phyloP scores from a whole-genome alignment of 2,329 filamentous ascomycete species.

The Talaromyces sp. region DNA sequence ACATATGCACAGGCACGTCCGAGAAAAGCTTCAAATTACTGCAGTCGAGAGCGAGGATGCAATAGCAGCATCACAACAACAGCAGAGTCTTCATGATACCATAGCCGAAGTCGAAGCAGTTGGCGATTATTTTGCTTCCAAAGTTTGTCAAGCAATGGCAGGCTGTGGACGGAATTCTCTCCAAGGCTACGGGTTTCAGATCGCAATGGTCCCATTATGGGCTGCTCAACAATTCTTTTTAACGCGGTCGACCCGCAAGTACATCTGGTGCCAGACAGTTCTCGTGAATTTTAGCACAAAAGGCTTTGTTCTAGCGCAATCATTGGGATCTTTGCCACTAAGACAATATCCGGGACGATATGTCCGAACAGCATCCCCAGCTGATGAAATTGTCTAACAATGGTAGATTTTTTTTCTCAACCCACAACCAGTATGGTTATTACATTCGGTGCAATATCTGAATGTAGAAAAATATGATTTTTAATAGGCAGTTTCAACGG shows the following conservation, averaged over 20 bases:
- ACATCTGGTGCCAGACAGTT: constrained; percentile 10
- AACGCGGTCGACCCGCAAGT: constrained; percentile 4
- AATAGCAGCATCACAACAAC: not conserved
- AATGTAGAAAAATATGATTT: not conserved
- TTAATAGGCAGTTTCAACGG: not conserved
- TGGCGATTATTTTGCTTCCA: constrained; percentile 10
- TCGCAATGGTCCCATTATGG: constrained; percentile 10
- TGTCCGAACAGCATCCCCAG: not conserved
- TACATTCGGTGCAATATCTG: not conserved
- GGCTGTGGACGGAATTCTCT: constrained; percentile 9
- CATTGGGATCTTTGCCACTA: constrained; percentile 1
- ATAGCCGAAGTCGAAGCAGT: constrained; percentile 3
- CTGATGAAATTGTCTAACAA: not conserved
- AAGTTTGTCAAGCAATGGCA: constrained; percentile 11
- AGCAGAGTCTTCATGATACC: not conserved
- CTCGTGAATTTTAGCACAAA: constrained; percentile 11
- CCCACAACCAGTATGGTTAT: not conserved
- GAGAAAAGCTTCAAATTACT: not conserved
- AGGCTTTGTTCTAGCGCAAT: constrained; percentile 10
- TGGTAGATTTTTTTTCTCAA: not conserved
- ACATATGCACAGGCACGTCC: constrained; percentile 1
- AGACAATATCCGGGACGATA: constrained; percentile 10
- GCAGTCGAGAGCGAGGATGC: not conserved
- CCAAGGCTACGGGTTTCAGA: constrained; percentile 10
- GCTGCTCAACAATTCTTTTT: constrained; percentile 9